Evolutionary conservation across 2,329 filamentous ascomycete genomes (phyloP), one percentile per base, ranked within the genome.

Genomic region (Beauveria asiatica): DNA sequence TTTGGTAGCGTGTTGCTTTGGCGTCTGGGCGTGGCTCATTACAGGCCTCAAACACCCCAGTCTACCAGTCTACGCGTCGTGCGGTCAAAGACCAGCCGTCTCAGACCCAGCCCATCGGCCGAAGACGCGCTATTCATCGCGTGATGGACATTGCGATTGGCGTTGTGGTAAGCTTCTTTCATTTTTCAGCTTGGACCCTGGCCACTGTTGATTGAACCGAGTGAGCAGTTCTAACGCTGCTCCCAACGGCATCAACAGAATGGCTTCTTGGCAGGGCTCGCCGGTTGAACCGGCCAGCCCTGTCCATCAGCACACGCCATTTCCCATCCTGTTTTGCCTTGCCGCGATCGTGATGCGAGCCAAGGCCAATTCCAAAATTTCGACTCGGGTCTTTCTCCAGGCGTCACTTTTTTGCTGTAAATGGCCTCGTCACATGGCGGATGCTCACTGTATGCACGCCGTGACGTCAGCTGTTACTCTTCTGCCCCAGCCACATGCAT

Each of bases 401-500:
- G 8, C 55, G 11, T 42, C 25, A 56, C 42, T 19, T 46, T 46
- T 39, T 46, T 46, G 41, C 53, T 33, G 27, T 19, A 48, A 56
- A 57, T 30, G 16, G 30, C 27, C 8, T 48, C n/a, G 19, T 37
- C n/a, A 16, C 53, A 46, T 33, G 27, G n/a, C 19, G 16, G 41
- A 10, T 41, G n/a, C 21, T 23, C 13, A n/a, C 16, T 23, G 30
- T 8, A 37, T 45, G 27, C 25, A 48, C 27, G 11, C 21, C 30
- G 44, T 57, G 44, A 44, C 54, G 54, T 33, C 19, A 33, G 42
- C 42, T 23, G 39, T 42, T 37, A 56, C 44, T 9, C 11, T 25
- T 30, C 30, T 27, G 42, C 27, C 25, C 54, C 55, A 50, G 55
- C 55, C 55, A 49, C 55, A 45, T 57, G 42, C 39, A n/a, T 57